These are phyloP conservation scores for Eucalyptus tenuipes DNA, from an alignment of 345 rosid genomes.

Conservation along the genomic window DNA sequence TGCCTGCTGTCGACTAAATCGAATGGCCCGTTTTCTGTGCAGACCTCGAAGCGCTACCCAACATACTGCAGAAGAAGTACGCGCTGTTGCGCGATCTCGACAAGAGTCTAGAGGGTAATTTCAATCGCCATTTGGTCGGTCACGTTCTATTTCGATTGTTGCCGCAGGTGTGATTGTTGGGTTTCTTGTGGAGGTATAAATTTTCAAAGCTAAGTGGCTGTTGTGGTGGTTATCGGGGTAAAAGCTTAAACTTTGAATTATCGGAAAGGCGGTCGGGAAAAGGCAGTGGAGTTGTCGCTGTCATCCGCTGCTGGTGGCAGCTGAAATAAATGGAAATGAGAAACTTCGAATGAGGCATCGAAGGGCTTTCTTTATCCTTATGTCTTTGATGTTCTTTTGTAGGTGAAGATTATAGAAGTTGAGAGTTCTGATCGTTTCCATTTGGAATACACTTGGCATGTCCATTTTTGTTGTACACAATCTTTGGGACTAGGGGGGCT, in stretches of 20 bases:
- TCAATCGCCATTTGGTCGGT: neutral
- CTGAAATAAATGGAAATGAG: neutral
- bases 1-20: neutral
- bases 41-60: constrained; percentile 78
- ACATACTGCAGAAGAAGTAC: constrained; percentile 82
- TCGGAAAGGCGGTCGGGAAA: neutral
- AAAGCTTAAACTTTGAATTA: neutral
- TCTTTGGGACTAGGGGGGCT: neutral
- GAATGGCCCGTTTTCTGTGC: neutral
- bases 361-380: neutral
- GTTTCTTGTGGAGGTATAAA: neutral
- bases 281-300: neutral
- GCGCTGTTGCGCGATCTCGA: constrained; percentile 79
- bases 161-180: neutral
- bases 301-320: neutral
- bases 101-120: constrained; percentile 78
- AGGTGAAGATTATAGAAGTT: neutral
- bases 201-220: neutral
- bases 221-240: neutral
- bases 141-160: neutral
- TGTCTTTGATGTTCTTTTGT: neutral
- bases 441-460: neutral
- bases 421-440: neutral
- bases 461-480: neutral
- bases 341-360: neutral